Percentiles rank a stretch among this genome's conserved stretches.
Conservation (phyloP, 257 asterid species). For the Ballota nigra region DNA sequence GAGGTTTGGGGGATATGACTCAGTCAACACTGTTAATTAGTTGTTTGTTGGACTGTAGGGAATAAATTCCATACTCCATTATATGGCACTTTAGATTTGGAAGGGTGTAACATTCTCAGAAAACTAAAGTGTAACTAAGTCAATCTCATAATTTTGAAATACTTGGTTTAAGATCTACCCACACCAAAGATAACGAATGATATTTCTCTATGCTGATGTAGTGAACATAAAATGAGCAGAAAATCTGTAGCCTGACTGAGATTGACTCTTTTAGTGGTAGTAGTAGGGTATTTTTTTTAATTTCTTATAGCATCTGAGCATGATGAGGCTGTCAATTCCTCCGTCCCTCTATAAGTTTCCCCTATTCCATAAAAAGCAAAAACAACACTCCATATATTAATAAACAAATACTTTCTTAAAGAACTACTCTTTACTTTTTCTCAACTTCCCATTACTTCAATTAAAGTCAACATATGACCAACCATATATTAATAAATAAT, state of each 20-base stretch:
- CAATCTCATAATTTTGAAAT: not conserved
- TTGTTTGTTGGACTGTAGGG: not conserved
- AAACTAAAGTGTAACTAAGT: not conserved
- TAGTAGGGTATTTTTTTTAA: not conserved
- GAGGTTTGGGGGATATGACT: not conserved
- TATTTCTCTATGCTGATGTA: not conserved
- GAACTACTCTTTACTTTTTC: too few species aligned
- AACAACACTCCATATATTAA: too few species aligned
- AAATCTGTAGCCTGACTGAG: not conserved
- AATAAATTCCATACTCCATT: constrained; percentile 2
- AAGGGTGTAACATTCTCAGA: not conserved
- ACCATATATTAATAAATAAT: too few species aligned
- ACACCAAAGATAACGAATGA: not conserved
- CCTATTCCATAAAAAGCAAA: too few species aligned
- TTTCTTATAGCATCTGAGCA: not conserved
- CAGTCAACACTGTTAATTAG: not conserved
- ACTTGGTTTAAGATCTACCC: not conserved
- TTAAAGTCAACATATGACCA: too few species aligned
- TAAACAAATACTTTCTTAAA: too few species aligned
- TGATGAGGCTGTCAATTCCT: not conserved
- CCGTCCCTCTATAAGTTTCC: not conserved
- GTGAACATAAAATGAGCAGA: not conserved
- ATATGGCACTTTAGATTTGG: not conserved
- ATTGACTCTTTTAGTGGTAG: not conserved
- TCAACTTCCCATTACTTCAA: too few species aligned